Evolutionary conservation across 345 rosid genomes (phyloP).

Genomic region (Linum tenue): DNA sequence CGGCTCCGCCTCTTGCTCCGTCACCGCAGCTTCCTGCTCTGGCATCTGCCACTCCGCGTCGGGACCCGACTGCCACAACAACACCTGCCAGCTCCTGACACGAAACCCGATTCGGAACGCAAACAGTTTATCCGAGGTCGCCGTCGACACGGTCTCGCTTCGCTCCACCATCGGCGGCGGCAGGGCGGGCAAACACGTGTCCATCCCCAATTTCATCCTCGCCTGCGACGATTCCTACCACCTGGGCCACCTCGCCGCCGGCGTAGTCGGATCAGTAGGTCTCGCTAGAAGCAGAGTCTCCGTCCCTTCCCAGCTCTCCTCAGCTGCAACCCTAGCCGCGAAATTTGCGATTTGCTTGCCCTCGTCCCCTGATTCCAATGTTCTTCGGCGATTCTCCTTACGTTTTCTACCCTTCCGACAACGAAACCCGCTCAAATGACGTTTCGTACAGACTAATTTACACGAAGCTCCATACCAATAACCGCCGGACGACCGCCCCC

Average conservation of each 20-base stretch:
- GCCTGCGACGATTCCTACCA: slow-evolving; percentile 4
- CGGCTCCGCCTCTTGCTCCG: slow-evolving; percentile 15
- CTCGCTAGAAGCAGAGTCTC: slow-evolving; percentile 2
- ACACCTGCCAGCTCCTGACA: slow-evolving; percentile 2
- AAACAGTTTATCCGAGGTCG: neutral
- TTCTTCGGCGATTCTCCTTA: slow-evolving; percentile 18
- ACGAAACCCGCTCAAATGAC: slow-evolving; percentile 7
- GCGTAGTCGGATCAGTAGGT: slow-evolving; percentile 11
- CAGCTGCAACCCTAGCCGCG: slow-evolving; percentile 10
- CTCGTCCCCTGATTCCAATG: slow-evolving; percentile 11
- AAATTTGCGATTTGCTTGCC: slow-evolving; percentile 19
- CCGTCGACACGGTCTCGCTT: slow-evolving; percentile 9
- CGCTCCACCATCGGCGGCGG: slow-evolving; percentile 11
- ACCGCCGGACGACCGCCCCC: neutral
- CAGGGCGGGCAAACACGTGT: slow-evolving; percentile 1
- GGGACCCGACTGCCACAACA: slow-evolving; percentile 10
- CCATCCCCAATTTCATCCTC: slow-evolving; percentile 13
- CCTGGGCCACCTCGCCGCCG: neutral
- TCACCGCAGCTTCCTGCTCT: slow-evolving; percentile 6
- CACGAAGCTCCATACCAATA: slow-evolving; percentile 10
- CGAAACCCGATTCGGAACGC: neutral
- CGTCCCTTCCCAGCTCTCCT: slow-evolving; percentile 8
- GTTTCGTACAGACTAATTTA: slow-evolving; percentile 5
- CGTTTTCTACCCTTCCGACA: slow-evolving; percentile 7
- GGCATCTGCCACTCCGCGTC: neutral